A percentile compares a stretch with the other conserved stretches of the same genome.
phyloP scores from a whole-genome alignment of 1,284 basidiomycete genomes.

The Kwoniella shivajii region DNA sequence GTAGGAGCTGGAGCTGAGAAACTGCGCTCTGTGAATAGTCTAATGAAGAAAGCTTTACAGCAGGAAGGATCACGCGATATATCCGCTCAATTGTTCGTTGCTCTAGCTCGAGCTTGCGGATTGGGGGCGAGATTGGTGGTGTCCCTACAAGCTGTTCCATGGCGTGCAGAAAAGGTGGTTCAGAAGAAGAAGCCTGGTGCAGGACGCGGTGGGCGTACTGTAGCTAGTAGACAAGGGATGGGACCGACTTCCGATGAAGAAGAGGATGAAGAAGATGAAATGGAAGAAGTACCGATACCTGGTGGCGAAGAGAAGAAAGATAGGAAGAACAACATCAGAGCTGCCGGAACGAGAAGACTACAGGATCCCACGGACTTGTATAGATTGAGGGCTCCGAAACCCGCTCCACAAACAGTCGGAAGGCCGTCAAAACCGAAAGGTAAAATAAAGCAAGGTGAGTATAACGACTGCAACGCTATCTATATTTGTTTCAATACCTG shows the following conservation, averaged over 20 bases:
- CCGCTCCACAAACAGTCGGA: conserved; percentile 31
- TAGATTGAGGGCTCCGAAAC: conserved; percentile 34
- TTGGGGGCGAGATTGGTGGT: conserved; percentile 87
- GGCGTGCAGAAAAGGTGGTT: conserved; percentile 59
- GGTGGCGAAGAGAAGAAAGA: conserved; percentile 21
- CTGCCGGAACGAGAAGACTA: conserved; percentile 29
- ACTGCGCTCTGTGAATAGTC: conserved; percentile 74
- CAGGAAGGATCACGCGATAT: conserved; percentile 80
- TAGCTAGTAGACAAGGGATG: conserved; percentile 41
- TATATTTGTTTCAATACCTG: not conserved
- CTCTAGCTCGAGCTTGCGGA: conserved; percentile 80
- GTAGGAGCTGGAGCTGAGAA: conserved; percentile 64
- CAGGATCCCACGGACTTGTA: conserved; percentile 48
- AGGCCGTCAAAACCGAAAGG: conserved; percentile 28
- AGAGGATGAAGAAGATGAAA: conserved; percentile 46
- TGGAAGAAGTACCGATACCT: conserved; percentile 51
- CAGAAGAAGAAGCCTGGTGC: conserved; percentile 42
- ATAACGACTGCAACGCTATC: not conserved
- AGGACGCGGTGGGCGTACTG: conserved; percentile 29
- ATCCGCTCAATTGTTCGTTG: conserved; percentile 88
- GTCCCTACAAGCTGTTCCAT: conserved; percentile 87
- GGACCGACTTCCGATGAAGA: conserved; percentile 32
- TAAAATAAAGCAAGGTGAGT: conserved; percentile 39
- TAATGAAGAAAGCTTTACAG: conserved; percentile 86
- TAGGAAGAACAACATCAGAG: conserved; percentile 53